Evolutionary conservation across 1,139 yeast species (phyloP), one percentile per base, ranked within the genome.

Genomic region (Candida freyschussii): DNA sequence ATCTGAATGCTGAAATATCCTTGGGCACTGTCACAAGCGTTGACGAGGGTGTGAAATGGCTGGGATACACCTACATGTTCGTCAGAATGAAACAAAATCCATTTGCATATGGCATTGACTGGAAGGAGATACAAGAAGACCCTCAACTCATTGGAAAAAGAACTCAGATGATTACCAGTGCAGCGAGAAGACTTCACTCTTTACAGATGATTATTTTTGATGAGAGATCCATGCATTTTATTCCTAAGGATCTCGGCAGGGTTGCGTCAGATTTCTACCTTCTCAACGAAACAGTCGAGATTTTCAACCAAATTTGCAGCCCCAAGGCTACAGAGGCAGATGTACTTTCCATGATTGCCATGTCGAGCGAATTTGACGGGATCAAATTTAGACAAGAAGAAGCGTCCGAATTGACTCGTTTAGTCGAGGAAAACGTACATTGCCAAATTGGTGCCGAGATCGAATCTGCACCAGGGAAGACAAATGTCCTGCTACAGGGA

Each of bases 51-150:
- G 81, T 93, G 1, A 86, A 82, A 47, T 93, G 98, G 98, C 66
- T 93, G 12, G 97, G 98, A 2, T 93, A 93, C 50, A 93, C 98
- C 0, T 93, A 91, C 52, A 69, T 93, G 73, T 81, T 77, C 63
- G 96, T 91, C 2, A 68, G 99, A 41, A 93, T 91, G 98, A 75
- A 83, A 40, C 85, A 86, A 52, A 91, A 87, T 47, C 98, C 98
- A 2, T 79, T 87, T 53, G 80, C 85, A 0, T 93, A 93, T 52
- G 98, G 95, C n/a, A 74, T 93, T 33, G 86, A 78, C 32, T 86
- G 95, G 93, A 74, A 75, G 43, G 95, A 86, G 45, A 57, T 93
- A 4, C 72, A 75, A 22, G 81, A 80, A 17, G 99, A 93, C 57
- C 95, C 96, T 0, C 67, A 78, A 41, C 62, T 93, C 27, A 78